Evolutionary conservation across 2,329 filamentous ascomycete species (phyloP).

Genomic region (Aspergillus felis): DNA sequence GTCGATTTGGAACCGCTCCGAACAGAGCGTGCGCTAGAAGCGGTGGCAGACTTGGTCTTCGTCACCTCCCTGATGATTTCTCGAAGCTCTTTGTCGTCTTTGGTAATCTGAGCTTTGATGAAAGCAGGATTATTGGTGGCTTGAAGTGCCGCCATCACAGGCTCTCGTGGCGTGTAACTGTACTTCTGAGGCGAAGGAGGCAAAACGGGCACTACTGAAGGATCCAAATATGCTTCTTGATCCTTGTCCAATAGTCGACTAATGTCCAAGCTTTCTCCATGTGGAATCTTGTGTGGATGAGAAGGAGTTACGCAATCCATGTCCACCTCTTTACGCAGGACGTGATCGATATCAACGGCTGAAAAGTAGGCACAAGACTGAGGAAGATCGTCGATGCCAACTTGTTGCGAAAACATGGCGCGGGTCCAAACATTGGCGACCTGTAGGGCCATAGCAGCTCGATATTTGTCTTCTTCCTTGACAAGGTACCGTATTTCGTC

Average conservation of each 20-base stretch:
- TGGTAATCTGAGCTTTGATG: slow-evolving; percentile 79
- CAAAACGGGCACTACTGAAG: slow-evolving; percentile 53
- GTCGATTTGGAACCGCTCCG: slow-evolving; percentile 28
- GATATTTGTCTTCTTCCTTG: slow-evolving; percentile 78
- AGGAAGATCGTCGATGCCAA: slow-evolving; percentile 91
- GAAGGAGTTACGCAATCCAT: slow-evolving; percentile 96
- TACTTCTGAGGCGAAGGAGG: slow-evolving; percentile 61
- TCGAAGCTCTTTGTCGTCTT: slow-evolving; percentile 67
- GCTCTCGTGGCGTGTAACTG: slow-evolving; percentile 64
- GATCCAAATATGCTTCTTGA: slow-evolving; percentile 64
- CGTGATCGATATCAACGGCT: slow-evolving; percentile 89
- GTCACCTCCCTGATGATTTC: slow-evolving; percentile 64
- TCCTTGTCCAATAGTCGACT: slow-evolving; percentile 70
- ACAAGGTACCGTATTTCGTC: slow-evolving; percentile 97
- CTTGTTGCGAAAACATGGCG: slow-evolving; percentile 95
- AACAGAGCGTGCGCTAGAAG: slow-evolving; percentile 15
- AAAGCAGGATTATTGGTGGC: slow-evolving; percentile 57
- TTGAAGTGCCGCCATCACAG: slow-evolving; percentile 73
- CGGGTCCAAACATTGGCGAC: slow-evolving; percentile 94
- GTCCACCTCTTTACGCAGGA: slow-evolving; percentile 95
- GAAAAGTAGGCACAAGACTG: slow-evolving; percentile 95
- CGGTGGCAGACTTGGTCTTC: slow-evolving; percentile 30
- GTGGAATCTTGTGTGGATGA: slow-evolving; percentile 71
- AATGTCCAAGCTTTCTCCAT: slow-evolving; percentile 86
- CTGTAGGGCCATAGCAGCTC: slow-evolving; percentile 86